phyloP scores from a whole-genome alignment of 2,329 filamentous ascomycete species.

The Colletotrichum paranaense region DNA sequence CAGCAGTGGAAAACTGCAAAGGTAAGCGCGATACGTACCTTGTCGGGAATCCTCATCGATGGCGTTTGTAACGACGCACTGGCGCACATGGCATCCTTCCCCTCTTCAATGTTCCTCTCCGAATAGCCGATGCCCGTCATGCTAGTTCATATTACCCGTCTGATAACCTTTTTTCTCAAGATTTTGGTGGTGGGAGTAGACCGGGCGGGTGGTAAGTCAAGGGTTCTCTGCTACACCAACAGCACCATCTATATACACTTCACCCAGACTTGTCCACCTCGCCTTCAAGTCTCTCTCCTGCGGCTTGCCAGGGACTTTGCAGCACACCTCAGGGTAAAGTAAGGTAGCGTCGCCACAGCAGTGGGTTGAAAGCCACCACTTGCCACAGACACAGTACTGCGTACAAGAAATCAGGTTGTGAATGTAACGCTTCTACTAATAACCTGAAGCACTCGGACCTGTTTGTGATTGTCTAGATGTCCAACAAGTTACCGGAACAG shows the following conservation, averaged over 20 bases:
- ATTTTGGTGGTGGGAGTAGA: background rate
- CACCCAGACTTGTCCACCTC: background rate
- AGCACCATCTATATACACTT: conserved; percentile 4
- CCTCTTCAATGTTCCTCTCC: background rate
- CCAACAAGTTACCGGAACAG: background rate
- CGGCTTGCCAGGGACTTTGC: background rate
- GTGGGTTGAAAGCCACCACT: conserved; percentile 18
- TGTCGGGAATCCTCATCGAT: background rate
- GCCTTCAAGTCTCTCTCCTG: background rate
- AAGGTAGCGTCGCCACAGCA: conserved; percentile 13
- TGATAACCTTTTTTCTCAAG: conserved; percentile 36
- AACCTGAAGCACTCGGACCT: background rate
- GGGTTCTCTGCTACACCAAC: conserved; percentile 20
- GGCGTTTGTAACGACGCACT: background rate
- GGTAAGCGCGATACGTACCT: background rate
- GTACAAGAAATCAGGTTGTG: background rate
- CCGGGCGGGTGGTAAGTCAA: conserved; percentile 23
- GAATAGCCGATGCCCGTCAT: conserved; percentile 33
- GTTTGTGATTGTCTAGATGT: background rate
- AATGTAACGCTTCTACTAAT: conserved; percentile 19
- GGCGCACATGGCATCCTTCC: conserved; percentile 11
- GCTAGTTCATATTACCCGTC: conserved; percentile 40
- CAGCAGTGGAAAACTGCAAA: background rate
- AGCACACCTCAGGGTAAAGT: background rate
- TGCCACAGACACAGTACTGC: conserved; percentile 7